Conservation (phyloP, 2,329 filamentous ascomycete genomes). For the Periglandula ipomoeae region DNA sequence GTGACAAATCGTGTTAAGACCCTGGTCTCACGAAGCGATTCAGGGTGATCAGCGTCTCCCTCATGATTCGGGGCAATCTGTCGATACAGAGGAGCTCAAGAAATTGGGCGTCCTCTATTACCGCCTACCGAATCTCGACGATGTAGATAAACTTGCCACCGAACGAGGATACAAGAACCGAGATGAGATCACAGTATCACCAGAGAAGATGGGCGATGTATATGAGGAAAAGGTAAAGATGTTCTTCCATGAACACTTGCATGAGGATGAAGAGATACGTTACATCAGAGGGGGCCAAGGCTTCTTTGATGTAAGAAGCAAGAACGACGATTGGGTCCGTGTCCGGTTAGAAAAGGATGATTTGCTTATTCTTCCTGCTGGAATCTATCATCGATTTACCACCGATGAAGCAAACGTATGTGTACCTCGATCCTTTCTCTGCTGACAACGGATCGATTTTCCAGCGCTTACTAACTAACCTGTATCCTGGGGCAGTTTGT, state of each 20-base stretch:
- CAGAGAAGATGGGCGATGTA: slow-evolving; percentile 69
- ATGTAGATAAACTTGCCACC: slow-evolving; percentile 65
- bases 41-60: slow-evolving; percentile 89
- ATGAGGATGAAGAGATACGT: slow-evolving; percentile 97
- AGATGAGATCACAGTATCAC: slow-evolving; percentile 85
- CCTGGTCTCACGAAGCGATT: slow-evolving; percentile 7
- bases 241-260: slow-evolving; percentile 93
- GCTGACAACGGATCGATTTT: not conserved
- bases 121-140: slow-evolving; percentile 51
- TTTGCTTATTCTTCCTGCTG: slow-evolving; percentile 84
- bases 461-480: too few relatives aligned
- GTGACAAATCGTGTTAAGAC: too few relatives aligned
- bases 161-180: slow-evolving; percentile 86
- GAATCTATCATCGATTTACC: slow-evolving; percentile 96
- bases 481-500: slow-evolving; percentile 58
- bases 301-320: slow-evolving; percentile 84
- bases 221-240: slow-evolving; percentile 92
- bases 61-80: slow-evolving; percentile 72
- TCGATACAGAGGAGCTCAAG: slow-evolving; percentile 56
- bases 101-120: slow-evolving; percentile 75
- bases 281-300: slow-evolving; percentile 85
- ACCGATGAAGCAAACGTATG: slow-evolving; percentile 84
- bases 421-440: not conserved
- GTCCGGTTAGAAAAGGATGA: slow-evolving; percentile 79
- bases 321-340: slow-evolving; percentile 80